A percentile compares a stretch with the other conserved stretches of the same genome.
These are phyloP conservation scores for Xylariaceae sp. DNA, from an alignment of 2,329 filamentous ascomycete species.

Conservation along the genomic window DNA sequence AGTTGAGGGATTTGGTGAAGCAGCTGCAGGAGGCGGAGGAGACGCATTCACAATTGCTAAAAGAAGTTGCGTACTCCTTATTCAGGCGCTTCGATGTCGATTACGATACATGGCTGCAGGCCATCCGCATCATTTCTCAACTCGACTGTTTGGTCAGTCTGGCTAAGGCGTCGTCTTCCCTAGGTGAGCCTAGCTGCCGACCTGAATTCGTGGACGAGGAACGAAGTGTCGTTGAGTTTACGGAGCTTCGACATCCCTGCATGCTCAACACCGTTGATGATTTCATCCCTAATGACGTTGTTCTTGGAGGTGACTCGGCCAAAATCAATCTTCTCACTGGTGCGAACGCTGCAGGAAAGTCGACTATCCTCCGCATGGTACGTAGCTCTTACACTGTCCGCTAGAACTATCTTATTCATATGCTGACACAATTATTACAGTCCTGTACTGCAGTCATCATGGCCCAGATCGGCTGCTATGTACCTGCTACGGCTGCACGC, in stretches of 20 bases:
- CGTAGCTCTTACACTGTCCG: conserved; percentile 28
- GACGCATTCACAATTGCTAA: conserved; percentile 84
- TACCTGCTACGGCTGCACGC: conserved; percentile 76
- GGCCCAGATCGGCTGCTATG: conserved; percentile 91
- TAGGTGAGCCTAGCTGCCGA: conserved; percentile 84
- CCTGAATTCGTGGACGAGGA: conserved; percentile 83
- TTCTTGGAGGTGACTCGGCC: conserved; percentile 72
- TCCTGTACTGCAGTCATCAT: conserved; percentile 96
- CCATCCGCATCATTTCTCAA: conserved; percentile 86
- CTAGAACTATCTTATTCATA: background rate
- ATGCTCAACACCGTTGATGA: conserved; percentile 85
- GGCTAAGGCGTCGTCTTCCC: conserved; percentile 76
- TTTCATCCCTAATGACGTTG: conserved; percentile 94
- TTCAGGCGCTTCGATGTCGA: conserved; percentile 84
- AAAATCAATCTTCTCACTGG: conserved; percentile 92
- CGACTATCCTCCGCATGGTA: conserved; percentile 91
- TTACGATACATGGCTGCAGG: conserved; percentile 79
- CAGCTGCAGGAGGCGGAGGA: conserved; percentile 92
- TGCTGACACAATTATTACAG: conserved; percentile 37
- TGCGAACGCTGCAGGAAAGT: conserved; percentile 96
- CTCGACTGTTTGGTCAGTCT: conserved; percentile 93
- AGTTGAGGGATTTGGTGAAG: conserved; percentile 77
- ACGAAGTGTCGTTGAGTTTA: conserved; percentile 83
- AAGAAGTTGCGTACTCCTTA: conserved; percentile 79
- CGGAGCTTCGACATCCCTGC: conserved; percentile 90